Evolutionary conservation across 768 basidiomycete genomes (phyloP).

Genomic region (Tulasnella sp.): DNA sequence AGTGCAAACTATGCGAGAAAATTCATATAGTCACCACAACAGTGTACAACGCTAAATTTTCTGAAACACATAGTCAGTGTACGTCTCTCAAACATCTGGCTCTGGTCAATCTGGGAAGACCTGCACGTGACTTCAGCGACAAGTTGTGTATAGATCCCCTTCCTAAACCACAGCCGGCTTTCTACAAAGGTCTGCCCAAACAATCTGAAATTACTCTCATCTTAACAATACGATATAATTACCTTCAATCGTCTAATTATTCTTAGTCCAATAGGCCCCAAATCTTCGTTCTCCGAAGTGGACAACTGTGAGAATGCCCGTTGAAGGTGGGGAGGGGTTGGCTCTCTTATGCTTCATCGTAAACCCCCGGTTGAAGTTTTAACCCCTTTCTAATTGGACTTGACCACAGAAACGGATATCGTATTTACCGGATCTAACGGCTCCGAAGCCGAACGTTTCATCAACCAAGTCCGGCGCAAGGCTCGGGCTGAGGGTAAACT

Average conservation of each 20-base stretch:
- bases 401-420: background rate
- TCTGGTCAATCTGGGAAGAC: background rate
- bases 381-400: background rate
- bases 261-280: no score
- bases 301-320: no score
- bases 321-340: no score
- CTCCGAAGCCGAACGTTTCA: background rate
- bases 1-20: background rate
- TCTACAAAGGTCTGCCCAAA: background rate
- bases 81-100: background rate
- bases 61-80: background rate
- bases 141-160: background rate
- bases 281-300: no score
- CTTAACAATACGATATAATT: background rate
- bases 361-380: background rate
- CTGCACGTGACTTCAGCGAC: background rate
- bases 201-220: background rate
- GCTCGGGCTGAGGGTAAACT: background rate
- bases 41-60: no score
- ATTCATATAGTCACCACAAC: background rate
- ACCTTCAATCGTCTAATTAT: background rate
- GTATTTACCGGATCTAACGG: background rate
- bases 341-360: background rate
- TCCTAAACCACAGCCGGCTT: background rate
- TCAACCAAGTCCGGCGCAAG: background rate